Percentiles rank a stretch among this genome's conserved stretches.
Conservation (phyloP, 192 early-diverging fungal species). For the Coemansia sp. region DNA sequence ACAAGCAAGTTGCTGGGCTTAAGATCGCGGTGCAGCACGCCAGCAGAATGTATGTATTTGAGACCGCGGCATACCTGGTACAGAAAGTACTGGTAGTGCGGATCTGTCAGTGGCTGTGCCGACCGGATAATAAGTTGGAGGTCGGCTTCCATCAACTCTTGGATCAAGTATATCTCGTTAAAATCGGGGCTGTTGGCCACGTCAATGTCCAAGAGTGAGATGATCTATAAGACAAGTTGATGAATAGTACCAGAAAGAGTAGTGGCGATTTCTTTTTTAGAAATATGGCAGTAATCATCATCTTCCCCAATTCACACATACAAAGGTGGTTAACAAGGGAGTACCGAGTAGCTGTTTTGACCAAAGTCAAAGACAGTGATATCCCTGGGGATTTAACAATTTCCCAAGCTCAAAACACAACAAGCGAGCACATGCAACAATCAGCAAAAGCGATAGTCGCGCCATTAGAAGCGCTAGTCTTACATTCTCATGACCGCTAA, state of each 20-base stretch:
- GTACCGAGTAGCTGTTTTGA: too few species aligned
- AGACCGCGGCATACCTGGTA: slow-evolving; percentile 96
- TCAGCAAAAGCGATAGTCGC: neutral
- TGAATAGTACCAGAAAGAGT: too few species aligned
- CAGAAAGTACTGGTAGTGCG: slow-evolving; percentile 98
- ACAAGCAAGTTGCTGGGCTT: slow-evolving; percentile 91
- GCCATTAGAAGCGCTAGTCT: neutral
- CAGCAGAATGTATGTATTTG: slow-evolving; percentile 98
- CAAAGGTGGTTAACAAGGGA: too few species aligned
- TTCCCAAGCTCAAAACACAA: too few species aligned
- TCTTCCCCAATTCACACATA: too few species aligned
- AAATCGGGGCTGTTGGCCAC: slow-evolving; percentile 79
- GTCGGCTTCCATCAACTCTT: slow-evolving; percentile 99
- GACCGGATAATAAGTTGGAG: slow-evolving; percentile 95
- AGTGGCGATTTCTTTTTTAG: too few species aligned
- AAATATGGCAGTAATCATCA: too few species aligned
- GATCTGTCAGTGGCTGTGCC: slow-evolving; percentile 87
- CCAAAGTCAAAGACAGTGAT: too few species aligned
- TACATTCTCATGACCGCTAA: slow-evolving; percentile 92
- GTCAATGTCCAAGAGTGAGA: slow-evolving; percentile 89
- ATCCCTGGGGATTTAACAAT: too few species aligned
- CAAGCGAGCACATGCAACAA: neutral
- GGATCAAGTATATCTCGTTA: slow-evolving; percentile 94
- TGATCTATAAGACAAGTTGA: slow-evolving; percentile 61
- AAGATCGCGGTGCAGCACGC: slow-evolving; percentile 95